These are phyloP conservation scores for Solanum hybrid DNA, from an alignment of 305 asterid genomes.

Conservation along the genomic window DNA sequence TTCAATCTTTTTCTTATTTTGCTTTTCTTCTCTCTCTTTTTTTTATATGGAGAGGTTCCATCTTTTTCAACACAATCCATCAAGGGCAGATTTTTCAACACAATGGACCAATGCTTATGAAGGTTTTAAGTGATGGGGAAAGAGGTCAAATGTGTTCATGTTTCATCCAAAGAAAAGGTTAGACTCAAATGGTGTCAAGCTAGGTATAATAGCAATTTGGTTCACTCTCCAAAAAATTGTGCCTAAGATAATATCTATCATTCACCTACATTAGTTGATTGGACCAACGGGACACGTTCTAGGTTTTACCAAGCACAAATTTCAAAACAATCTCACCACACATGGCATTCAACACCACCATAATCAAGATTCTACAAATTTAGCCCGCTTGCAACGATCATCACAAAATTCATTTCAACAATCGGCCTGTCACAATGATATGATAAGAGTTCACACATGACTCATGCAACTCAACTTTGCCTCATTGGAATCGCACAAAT, in stretches of 20 bases:
- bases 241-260: not conserved
- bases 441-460: not conserved
- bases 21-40: no score
- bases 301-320: not conserved
- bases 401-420: not conserved
- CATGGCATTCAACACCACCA: not conserved
- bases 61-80: not conserved
- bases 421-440: not conserved
- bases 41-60: no score
- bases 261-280: not conserved
- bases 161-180: not conserved
- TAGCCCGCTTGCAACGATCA: not conserved
- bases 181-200: not conserved
- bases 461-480: not conserved
- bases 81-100: not conserved
- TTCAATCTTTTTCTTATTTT: not conserved
- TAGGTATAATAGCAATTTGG: not conserved
- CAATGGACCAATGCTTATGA: not conserved
- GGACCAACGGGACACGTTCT: not conserved
- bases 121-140: not conserved
- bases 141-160: not conserved
- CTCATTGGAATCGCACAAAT: not conserved
- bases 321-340: not conserved
- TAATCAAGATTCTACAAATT: not conserved
- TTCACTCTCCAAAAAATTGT: not conserved